These are phyloP conservation scores for Cyclanthera cordifolia DNA, from an alignment of 306 rosid species.

Conservation along the genomic window DNA sequence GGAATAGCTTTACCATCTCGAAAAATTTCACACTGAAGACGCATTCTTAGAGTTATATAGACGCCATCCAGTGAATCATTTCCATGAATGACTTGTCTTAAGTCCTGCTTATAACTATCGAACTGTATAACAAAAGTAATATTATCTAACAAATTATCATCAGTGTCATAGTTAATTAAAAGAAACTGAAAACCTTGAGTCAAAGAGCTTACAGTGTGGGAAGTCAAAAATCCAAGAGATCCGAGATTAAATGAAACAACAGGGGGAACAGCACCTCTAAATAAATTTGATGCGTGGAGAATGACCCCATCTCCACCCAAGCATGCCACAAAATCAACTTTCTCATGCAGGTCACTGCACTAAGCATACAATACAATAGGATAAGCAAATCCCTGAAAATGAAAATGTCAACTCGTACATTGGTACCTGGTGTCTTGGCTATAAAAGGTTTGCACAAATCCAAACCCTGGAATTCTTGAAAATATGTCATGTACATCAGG, in stretches of 20 bases:
- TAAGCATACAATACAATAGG: slow-evolving; percentile 21
- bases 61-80: slow-evolving; percentile 74
- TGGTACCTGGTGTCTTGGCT: slow-evolving; percentile 77
- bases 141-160: not conserved
- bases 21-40: slow-evolving; percentile 83
- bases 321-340: slow-evolving; percentile 96
- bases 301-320: slow-evolving; percentile 99
- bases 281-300: slow-evolving; percentile 86
- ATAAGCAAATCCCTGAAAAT: slow-evolving; percentile 23
- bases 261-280: slow-evolving; percentile 83
- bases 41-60: slow-evolving; percentile 93
- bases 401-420: slow-evolving; percentile 8
- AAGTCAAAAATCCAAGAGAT: slow-evolving; percentile 92
- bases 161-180: slow-evolving; percentile 1
- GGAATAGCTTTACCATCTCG: slow-evolving; percentile 84
- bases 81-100: slow-evolving; percentile 76
- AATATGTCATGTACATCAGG: slow-evolving; percentile 91
- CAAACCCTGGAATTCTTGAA: slow-evolving; percentile 91
- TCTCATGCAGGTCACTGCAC: slow-evolving; percentile 79
- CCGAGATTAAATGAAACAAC: slow-evolving; percentile 96
- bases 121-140: slow-evolving; percentile 35
- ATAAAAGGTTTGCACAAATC: slow-evolving; percentile 93
- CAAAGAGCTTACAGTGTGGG: slow-evolving; percentile 59
- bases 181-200: slow-evolving; percentile 16
- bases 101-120: slow-evolving; percentile 60